phyloP scores from a whole-genome alignment of 1,284 basidiomycete genomes.

The Tausonia pullulans region DNA sequence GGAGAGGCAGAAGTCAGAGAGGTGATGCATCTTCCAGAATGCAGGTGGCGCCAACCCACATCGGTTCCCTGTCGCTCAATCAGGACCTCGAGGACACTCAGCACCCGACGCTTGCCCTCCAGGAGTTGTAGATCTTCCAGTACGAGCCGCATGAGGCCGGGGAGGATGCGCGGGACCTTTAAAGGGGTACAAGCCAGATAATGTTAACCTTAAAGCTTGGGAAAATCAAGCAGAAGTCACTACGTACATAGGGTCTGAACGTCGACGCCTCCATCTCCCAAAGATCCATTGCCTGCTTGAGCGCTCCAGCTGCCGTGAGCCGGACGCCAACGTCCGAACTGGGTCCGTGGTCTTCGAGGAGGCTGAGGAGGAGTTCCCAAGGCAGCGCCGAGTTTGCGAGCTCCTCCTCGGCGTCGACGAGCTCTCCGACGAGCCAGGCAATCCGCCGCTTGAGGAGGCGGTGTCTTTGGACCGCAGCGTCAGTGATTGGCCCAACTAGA shows the following conservation, averaged over 20 bases:
- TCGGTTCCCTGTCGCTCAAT: slow-evolving; percentile 54
- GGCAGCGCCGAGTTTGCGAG: slow-evolving; percentile 52
- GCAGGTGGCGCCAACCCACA: slow-evolving; percentile 35
- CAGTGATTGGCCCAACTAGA: neutral
- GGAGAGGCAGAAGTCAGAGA: neutral
- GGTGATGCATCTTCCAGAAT: too few relatives aligned
- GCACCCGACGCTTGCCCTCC: slow-evolving; percentile 65
- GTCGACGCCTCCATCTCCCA: slow-evolving; percentile 31
- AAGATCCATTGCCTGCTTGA: slow-evolving; percentile 63
- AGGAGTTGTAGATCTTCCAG: slow-evolving; percentile 62
- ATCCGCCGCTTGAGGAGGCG: slow-evolving; percentile 79
- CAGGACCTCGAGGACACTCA: slow-evolving; percentile 55
- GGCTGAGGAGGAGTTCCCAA: slow-evolving; percentile 67
- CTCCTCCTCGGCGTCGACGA: slow-evolving; percentile 39
- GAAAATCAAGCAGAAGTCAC: neutral
- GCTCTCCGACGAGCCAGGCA: slow-evolving; percentile 75
- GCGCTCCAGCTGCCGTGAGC: slow-evolving; percentile 60
- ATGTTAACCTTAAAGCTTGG: neutral
- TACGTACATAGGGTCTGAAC: slow-evolving; percentile 29
- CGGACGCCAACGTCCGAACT: slow-evolving; percentile 71
- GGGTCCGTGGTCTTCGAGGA: slow-evolving; percentile 54
- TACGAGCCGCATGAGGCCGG: slow-evolving; percentile 50
- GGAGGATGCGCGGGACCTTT: slow-evolving; percentile 43
- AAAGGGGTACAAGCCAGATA: neutral
- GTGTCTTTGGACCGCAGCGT: slow-evolving; percentile 32